A percentile compares a stretch with the other conserved stretches of the same genome.
Evolutionary conservation across 2,329 filamentous ascomycete species (phyloP).

Genomic region (Raffaelea ambrosiae): DNA sequence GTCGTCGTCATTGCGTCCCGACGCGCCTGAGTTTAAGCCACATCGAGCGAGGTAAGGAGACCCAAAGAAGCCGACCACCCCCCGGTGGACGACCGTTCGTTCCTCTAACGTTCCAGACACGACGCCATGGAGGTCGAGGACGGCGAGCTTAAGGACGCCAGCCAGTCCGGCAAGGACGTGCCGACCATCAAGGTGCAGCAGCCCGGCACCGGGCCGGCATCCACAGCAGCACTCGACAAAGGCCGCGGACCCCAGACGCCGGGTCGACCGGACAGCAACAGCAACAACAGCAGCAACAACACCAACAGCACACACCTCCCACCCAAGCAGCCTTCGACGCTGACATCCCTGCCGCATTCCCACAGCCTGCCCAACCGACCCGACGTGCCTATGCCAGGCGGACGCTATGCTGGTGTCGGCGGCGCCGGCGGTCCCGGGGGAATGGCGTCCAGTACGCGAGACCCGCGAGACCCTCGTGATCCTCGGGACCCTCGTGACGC

Average conservation of each 20-base stretch:
- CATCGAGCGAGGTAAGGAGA: conserved; percentile 21
- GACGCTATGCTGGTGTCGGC: no score
- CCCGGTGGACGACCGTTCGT: no score
- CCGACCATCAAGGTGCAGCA: conserved; percentile 10
- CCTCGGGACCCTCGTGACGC: conserved; percentile 25
- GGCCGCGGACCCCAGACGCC: no score
- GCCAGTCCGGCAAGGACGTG: conserved; percentile 20
- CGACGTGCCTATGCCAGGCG: conserved; percentile 15
- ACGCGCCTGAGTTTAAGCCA: conserved; percentile 58
- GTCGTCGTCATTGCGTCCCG: conserved; percentile 42
- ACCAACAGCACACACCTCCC: conserved; percentile 1
- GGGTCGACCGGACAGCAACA: conserved; percentile 14
- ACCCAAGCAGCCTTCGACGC: conserved; percentile 23
- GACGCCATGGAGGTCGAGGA: conserved; percentile 52
- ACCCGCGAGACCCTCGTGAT: conserved; percentile 27
- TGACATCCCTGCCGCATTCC: conserved; percentile 19
- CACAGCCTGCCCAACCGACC: conserved; percentile 21
- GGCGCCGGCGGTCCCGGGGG: neutral
- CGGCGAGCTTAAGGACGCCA: conserved; percentile 59
- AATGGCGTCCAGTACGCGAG: conserved; percentile 17
- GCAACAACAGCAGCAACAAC: conserved; percentile 13
- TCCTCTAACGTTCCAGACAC: no score
- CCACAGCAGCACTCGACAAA: no score
- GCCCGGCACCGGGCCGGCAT: conserved; percentile 13
- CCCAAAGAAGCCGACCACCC: neutral